Conservation (phyloP, 2,329 filamentous ascomycete genomes). For the Emmonsia crescens region DNA sequence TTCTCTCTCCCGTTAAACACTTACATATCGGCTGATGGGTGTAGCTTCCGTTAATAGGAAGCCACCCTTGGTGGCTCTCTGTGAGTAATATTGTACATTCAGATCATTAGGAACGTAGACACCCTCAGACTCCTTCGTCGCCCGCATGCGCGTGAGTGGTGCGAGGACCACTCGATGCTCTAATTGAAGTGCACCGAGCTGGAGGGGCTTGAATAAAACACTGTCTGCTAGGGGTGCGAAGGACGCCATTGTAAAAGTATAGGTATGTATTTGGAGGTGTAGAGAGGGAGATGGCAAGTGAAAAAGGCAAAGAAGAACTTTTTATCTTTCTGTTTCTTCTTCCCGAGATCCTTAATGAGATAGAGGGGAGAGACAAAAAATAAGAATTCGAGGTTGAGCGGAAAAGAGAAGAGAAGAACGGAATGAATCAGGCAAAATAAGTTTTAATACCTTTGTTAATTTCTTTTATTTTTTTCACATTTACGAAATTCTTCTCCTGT, state of each 20-base stretch:
- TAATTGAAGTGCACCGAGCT: constrained; percentile 32
- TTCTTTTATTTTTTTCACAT: not conserved
- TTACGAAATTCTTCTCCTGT: not conserved
- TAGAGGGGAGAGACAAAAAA: no score
- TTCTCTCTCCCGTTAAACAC: not conserved
- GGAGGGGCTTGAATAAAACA: not conserved
- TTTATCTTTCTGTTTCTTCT: not conserved
- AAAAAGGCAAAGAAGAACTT: not conserved
- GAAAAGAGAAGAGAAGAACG: not conserved
- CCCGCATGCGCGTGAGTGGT: constrained; percentile 47
- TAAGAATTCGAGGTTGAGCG: not conserved
- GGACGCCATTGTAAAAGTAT: not conserved
- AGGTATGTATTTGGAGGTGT: not conserved
- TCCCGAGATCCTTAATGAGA: no score
- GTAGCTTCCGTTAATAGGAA: constrained; percentile 50
- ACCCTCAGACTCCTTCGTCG: constrained; percentile 25
- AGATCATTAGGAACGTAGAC: constrained; percentile 38
- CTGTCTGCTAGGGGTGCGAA: not conserved
- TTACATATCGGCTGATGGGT: constrained; percentile 26
- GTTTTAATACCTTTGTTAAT: not conserved
- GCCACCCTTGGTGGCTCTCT: constrained; percentile 42
- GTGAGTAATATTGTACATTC: constrained; percentile 43
- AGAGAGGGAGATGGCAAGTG: not conserved
- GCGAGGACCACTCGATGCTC: constrained; percentile 44
- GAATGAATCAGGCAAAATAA: not conserved